Evolutionary conservation across 805 yeast species (phyloP).

Genomic region (Hanseniaspora osmophila): DNA sequence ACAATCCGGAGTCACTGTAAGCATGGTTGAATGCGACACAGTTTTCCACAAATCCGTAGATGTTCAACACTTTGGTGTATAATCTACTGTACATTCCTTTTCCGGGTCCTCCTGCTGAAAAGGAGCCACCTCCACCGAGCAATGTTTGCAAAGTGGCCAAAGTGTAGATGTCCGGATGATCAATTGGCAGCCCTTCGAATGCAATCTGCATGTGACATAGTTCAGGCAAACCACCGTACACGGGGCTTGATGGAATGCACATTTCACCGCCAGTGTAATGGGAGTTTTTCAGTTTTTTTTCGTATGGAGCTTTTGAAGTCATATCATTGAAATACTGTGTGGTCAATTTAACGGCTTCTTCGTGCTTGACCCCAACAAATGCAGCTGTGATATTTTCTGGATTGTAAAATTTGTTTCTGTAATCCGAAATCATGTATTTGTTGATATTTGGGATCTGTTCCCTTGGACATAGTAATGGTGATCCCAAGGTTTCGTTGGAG

Average conservation of each 20-base stretch:
- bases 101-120: conserved; percentile 98
- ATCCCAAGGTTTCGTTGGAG: conserved; percentile 57
- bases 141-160: conserved; percentile 80
- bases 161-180: conserved; percentile 78
- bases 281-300: conserved; percentile 13
- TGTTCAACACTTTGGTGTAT: conserved; percentile 81
- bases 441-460: conserved; percentile 47
- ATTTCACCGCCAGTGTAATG: conserved; percentile 48
- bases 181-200: conserved; percentile 75
- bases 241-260: conserved; percentile 39
- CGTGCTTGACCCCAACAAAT: conserved; percentile 72
- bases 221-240: conserved; percentile 55
- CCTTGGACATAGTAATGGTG: conserved; percentile 70
- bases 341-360: conserved; percentile 50
- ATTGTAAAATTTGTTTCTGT: conserved; percentile 50
- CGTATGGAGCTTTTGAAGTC: conserved; percentile 20
- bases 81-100: conserved; percentile 95
- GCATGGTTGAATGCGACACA: conserved; percentile 82
- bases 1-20: conserved; percentile 78
- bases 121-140: conserved; percentile 94
- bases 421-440: conserved; percentile 38
- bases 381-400: conserved; percentile 80
- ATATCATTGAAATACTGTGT: conserved; percentile 52
- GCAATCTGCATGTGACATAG: conserved; percentile 76
- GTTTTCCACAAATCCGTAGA: conserved; percentile 79